These are phyloP conservation scores for Chalaropsis ovoidea DNA, from an alignment of 2,329 filamentous ascomycete genomes.

Conservation along the genomic window DNA sequence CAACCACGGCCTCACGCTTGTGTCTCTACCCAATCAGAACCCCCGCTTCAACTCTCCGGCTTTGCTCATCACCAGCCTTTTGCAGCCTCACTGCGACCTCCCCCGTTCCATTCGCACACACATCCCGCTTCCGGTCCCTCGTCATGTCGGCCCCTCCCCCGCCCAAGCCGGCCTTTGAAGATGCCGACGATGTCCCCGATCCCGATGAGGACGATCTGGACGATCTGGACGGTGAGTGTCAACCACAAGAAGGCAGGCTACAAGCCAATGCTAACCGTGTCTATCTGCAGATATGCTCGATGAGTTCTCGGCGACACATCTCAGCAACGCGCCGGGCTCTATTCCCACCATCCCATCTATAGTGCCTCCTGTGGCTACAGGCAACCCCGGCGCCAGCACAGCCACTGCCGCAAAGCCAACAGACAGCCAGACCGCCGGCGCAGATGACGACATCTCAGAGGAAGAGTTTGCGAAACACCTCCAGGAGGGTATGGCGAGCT, in stretches of 20 bases:
- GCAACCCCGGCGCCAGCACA: neutral
- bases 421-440: neutral
- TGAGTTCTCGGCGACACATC: slow-evolving; percentile 61
- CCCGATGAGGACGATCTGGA: slow-evolving; percentile 88
- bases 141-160: slow-evolving; percentile 20
- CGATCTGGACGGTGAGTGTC: slow-evolving; percentile 67
- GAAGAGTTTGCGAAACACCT: slow-evolving; percentile 25
- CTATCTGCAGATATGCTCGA: slow-evolving; percentile 72
- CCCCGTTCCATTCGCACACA: neutral
- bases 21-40: neutral
- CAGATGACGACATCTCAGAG: slow-evolving; percentile 24
- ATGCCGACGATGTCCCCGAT: slow-evolving; percentile 57
- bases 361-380: slow-evolving; percentile 36
- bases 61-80: neutral
- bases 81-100: neutral
- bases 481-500: slow-evolving; percentile 23
- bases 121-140: neutral
- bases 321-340: slow-evolving; percentile 15
- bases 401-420: neutral
- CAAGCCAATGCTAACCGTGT: slow-evolving; percentile 19
- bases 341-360: slow-evolving; percentile 31
- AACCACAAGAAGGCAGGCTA: slow-evolving; percentile 3
- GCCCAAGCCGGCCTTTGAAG: slow-evolving; percentile 26
- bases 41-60: neutral
- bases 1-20: too few relatives aligned